These are phyloP conservation scores for Aspergillus brunneoviolaceus DNA, from an alignment of 2,329 filamentous ascomycete genomes.

Conservation along the genomic window DNA sequence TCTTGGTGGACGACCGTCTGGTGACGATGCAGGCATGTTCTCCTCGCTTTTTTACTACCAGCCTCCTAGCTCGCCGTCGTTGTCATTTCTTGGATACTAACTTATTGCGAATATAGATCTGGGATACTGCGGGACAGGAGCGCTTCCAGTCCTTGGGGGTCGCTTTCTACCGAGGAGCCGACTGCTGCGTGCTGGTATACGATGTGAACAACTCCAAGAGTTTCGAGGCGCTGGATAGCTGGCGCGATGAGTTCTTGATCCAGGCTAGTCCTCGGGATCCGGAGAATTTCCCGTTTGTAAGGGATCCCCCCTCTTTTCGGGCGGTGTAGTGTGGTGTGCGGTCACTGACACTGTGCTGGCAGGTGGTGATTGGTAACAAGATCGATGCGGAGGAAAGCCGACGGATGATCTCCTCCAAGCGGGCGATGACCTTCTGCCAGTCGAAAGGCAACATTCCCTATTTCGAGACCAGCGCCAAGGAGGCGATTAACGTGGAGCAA, in stretches of 20 bases:
- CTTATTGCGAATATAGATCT: slow-evolving; percentile 65
- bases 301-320: too few species aligned
- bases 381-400: slow-evolving; percentile 98
- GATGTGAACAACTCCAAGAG: slow-evolving; percentile 99
- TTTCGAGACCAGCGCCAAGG: slow-evolving; percentile 98
- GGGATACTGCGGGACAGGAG: slow-evolving; percentile 97
- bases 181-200: slow-evolving; percentile 97
- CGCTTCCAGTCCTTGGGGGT: slow-evolving; percentile 96
- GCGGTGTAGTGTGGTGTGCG: not conserved
- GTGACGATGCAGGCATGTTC: slow-evolving; percentile 90
- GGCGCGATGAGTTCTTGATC: slow-evolving; percentile 97
- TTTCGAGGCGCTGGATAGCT: slow-evolving; percentile 97
- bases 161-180: slow-evolving; percentile 94
- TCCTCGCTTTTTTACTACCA: not conserved
- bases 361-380: slow-evolving; percentile 98
- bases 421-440: slow-evolving; percentile 95
- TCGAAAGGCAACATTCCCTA: slow-evolving; percentile 97
- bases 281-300: slow-evolving; percentile 94
- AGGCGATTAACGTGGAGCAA: slow-evolving; percentile 96
- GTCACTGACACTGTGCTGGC: not conserved
- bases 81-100: slow-evolving; percentile 3
- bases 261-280: slow-evolving; percentile 95
- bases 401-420: slow-evolving; percentile 92
- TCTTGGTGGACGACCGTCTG: slow-evolving; percentile 91
- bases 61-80: not conserved